These are phyloP conservation scores for Biancaea sappan DNA, from an alignment of 306 rosid species.

Conservation along the genomic window DNA sequence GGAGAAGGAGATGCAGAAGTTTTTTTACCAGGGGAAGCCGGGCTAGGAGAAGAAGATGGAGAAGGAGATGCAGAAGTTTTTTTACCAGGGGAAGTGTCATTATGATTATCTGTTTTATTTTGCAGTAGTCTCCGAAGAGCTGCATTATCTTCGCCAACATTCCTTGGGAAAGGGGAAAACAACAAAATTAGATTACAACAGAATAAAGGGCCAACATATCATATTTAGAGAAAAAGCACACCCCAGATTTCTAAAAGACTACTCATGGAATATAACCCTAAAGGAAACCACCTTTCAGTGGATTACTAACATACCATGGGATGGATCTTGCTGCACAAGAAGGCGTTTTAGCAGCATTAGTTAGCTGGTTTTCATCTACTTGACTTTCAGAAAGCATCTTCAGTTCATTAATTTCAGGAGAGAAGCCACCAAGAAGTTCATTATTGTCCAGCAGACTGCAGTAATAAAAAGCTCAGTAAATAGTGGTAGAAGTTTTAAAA, in stretches of 20 bases:
- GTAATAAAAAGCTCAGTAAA: constrained; percentile 26
- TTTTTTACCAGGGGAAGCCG: neutral
- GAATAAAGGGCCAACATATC: constrained; percentile 7
- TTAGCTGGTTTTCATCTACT: constrained; percentile 65
- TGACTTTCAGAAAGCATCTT: constrained; percentile 70
- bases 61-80: neutral
- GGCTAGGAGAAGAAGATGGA: neutral
- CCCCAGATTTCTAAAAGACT: neutral
- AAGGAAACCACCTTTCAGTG: constrained; percentile 5
- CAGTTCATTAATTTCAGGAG: constrained; percentile 64
- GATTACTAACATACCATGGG: constrained; percentile 54
- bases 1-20: neutral
- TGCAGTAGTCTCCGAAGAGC: constrained; percentile 43
- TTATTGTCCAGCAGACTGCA: constrained; percentile 90
- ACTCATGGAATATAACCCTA: neutral
- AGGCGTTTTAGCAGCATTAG: constrained; percentile 38
- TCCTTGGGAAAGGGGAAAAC: constrained; percentile 36
- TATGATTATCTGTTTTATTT: accelerated
- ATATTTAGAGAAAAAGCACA: neutral
- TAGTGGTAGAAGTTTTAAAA: neutral
- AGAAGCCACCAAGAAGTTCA: constrained; percentile 56
- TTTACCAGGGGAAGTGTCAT: too few species aligned
- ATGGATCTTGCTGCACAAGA: constrained; percentile 46
- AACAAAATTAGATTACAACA: constrained; percentile 1
- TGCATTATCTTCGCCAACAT: constrained; percentile 30